Evolutionary conservation across 2,329 filamentous ascomycete species (phyloP).

Genomic region (Calonectria montana): DNA sequence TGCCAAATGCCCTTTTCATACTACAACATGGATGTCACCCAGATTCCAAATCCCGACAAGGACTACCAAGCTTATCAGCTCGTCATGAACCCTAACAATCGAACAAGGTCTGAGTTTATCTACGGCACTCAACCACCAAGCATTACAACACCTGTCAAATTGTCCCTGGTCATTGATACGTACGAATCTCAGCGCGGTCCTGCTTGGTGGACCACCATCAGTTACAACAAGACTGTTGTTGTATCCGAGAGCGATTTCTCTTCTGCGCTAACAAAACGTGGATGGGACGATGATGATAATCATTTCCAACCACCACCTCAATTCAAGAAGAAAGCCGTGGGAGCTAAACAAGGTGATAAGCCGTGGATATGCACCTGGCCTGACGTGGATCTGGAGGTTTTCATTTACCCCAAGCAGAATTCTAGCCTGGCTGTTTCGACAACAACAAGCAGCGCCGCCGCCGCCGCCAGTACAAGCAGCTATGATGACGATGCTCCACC

Average conservation of each 20-base stretch:
- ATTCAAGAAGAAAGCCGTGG: conserved; percentile 33
- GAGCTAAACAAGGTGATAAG: conserved; percentile 59
- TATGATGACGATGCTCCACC: conserved; percentile 28
- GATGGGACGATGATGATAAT: conserved; percentile 30
- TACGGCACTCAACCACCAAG: conserved; percentile 67
- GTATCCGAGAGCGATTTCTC: conserved; percentile 57
- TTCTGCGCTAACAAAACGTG: conserved; percentile 43
- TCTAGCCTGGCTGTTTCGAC: conserved; percentile 44
- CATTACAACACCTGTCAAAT: conserved; percentile 50
- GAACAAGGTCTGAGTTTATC: conserved; percentile 54
- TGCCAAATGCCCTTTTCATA: conserved; percentile 65
- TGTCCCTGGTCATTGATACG: conserved; percentile 65
- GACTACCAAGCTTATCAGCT: conserved; percentile 54
- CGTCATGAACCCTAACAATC: conserved; percentile 51
- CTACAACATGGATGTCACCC: conserved; percentile 56
- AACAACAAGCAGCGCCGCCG: conserved; percentile 24
- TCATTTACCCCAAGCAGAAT: conserved; percentile 67
- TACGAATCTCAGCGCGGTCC: conserved; percentile 61
- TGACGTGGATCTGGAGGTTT: conserved; percentile 64
- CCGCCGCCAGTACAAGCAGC: conserved; percentile 24
- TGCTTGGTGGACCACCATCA: conserved; percentile 64
- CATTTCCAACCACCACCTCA: conserved; percentile 39
- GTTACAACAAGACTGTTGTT: conserved; percentile 68
- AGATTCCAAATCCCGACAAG: conserved; percentile 38
- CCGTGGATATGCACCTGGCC: conserved; percentile 72